Percentiles rank a stretch among this genome's conserved stretches.
Evolutionary conservation across 1,139 yeast genomes (phyloP).

Genomic region (Blastobotrys ciferrii): DNA sequence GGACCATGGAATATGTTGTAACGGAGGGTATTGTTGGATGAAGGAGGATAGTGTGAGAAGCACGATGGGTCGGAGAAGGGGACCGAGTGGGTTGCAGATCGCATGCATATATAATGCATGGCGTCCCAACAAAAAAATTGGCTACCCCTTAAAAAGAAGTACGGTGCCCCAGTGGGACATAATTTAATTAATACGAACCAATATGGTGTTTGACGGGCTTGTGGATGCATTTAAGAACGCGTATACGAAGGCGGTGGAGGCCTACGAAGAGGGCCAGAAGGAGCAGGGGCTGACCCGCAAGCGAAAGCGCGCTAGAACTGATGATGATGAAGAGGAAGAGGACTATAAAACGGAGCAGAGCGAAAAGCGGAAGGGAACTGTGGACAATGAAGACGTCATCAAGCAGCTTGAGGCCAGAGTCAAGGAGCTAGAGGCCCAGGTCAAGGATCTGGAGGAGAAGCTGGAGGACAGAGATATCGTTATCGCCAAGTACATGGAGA

Average conservation of each 20-base stretch:
- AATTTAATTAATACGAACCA: neutral
- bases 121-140: no score
- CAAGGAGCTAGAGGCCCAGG: constrained; percentile 14
- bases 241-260: constrained; percentile 26
- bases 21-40: no score
- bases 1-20: no score
- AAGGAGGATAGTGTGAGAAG: no score
- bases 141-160: constrained; percentile 11
- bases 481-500: constrained; percentile 12
- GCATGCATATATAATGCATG: no score
- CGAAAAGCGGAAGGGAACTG: constrained; percentile 15
- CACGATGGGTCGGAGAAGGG: no score
- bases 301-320: constrained; percentile 12
- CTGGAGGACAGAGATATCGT: constrained; percentile 16
- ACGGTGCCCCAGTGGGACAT: neutral
- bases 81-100: no score
- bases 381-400: constrained; percentile 5
- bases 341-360: constrained; percentile 4
- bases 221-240: constrained; percentile 21
- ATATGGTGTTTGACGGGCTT: constrained; percentile 20
- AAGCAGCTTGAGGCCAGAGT: constrained; percentile 12
- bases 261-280: constrained; percentile 21
- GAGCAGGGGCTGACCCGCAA: constrained; percentile 14
- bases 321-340: constrained; percentile 6
- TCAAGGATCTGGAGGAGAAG: constrained; percentile 17